Evolutionary conservation across 129 eudicot genomes (phyloP).

Genomic region (Tagetes erecta): DNA sequence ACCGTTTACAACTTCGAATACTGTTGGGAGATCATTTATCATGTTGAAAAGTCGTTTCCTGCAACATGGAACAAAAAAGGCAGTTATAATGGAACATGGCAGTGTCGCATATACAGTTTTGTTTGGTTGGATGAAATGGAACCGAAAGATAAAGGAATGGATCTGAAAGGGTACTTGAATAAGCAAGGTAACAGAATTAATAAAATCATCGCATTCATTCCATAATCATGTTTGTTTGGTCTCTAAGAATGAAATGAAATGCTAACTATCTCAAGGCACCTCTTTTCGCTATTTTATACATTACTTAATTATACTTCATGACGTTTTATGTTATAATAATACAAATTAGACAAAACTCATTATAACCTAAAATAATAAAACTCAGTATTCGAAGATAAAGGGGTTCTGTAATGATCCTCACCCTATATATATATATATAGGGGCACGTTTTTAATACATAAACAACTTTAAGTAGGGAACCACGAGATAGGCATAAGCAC

Average conservation of each 20-base stretch:
- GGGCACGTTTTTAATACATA: background rate
- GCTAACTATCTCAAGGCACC: background rate
- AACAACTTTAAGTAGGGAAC: background rate
- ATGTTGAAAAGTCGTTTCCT: conserved; percentile 77
- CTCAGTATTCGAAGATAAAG: background rate
- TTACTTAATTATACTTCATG: no score
- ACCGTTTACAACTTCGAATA: conserved; percentile 75
- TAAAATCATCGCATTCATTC: background rate
- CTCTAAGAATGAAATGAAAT: background rate
- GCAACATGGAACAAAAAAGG: conserved; percentile 26
- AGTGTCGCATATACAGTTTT: background rate
- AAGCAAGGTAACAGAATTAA: conserved; percentile 4
- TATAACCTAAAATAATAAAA: background rate
- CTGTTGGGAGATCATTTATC: conserved; percentile 78
- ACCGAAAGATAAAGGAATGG: background rate
- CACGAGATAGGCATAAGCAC: background rate
- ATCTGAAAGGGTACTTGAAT: conserved; percentile 2
- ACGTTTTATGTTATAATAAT: background rate
- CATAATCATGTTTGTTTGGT: background rate
- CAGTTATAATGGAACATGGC: background rate
- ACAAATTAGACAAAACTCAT: background rate
- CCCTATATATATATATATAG: background rate
- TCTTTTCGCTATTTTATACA: no score
- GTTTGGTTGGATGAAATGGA: conserved; percentile 10
- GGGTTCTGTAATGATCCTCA: no score